phyloP scores from a whole-genome alignment of 768 basidiomycete species.

The Trametes coccinea region DNA sequence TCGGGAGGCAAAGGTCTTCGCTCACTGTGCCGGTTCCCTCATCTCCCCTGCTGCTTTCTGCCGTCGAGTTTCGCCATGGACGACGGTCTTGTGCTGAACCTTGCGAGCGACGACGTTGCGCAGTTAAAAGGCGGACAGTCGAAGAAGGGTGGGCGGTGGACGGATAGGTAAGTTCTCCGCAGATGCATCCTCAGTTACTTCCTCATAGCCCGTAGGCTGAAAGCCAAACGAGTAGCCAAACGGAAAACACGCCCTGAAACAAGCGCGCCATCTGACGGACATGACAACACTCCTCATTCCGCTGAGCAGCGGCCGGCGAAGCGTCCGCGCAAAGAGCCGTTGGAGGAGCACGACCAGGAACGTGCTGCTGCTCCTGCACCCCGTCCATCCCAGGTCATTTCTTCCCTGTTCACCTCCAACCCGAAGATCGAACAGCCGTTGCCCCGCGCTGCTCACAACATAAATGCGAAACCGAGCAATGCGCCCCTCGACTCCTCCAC shows the following conservation, averaged over 20 bases:
- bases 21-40: too few species aligned
- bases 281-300: slow-evolving; percentile 20
- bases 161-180: slow-evolving; percentile 58
- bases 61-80: slow-evolving; percentile 50
- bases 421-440: slow-evolving; percentile 27
- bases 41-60: too few species aligned
- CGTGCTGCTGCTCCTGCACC: slow-evolving; percentile 26
- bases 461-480: slow-evolving; percentile 61
- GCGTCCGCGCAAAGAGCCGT: slow-evolving; percentile 38
- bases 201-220: slow-evolving; percentile 50
- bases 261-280: slow-evolving; percentile 18
- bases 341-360: slow-evolving; percentile 22
- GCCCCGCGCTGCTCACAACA: not conserved
- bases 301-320: slow-evolving; percentile 47
- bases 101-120: slow-evolving; percentile 36
- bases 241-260: slow-evolving; percentile 48
- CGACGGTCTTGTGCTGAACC: slow-evolving; percentile 75
- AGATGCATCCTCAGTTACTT: slow-evolving; percentile 14
- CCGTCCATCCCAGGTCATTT: slow-evolving; percentile 66
- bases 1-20: slow-evolving; percentile 1
- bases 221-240: slow-evolving; percentile 71
- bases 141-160: slow-evolving; percentile 73
- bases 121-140: slow-evolving; percentile 2
- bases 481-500: slow-evolving; percentile 81
- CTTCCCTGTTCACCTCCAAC: slow-evolving; percentile 40